phyloP scores from a whole-genome alignment of 2,329 filamentous ascomycete species.

The Pyrenochaeta sp. region DNA sequence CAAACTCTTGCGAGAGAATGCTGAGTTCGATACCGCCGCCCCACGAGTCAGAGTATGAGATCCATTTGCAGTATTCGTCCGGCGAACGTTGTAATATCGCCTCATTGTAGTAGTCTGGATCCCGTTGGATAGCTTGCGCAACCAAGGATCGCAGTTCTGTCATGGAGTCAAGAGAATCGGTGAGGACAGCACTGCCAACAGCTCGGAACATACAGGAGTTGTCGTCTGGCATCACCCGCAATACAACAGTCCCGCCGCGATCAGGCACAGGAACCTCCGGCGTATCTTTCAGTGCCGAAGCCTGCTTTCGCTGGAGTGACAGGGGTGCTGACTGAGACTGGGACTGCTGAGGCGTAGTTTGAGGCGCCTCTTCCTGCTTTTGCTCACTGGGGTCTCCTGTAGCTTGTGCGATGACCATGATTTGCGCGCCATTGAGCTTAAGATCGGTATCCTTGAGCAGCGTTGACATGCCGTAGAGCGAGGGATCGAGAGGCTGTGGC shows the following conservation, averaged over 20 bases:
- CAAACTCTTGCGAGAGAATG: conserved; percentile 84
- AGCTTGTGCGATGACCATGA: conserved; percentile 67
- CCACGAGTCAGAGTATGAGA: conserved; percentile 83
- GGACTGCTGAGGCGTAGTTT: conserved; percentile 6
- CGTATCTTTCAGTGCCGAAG: conserved; percentile 62
- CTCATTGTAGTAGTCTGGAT: conserved; percentile 76
- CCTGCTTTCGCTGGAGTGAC: conserved; percentile 54
- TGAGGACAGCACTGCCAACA: conserved; percentile 80
- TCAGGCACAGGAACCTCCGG: conserved; percentile 68
- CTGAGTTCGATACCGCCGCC: conserved; percentile 90
- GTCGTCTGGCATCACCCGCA: conserved; percentile 96
- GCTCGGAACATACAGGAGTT: conserved; percentile 95
- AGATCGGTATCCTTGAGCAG: conserved; percentile 65
- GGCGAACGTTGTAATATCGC: conserved; percentile 77
- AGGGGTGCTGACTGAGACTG: conserved; percentile 43
- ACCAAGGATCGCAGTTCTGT: conserved; percentile 78
- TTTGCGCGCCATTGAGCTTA: conserved; percentile 72
- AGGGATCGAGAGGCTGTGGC: conserved; percentile 72
- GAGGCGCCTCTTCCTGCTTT: conserved; percentile 21
- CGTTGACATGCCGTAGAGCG: conserved; percentile 59
- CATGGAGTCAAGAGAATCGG: conserved; percentile 69
- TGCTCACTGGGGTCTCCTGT: conserved; percentile 41
- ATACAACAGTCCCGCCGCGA: conserved; percentile 67
- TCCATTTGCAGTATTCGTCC: conserved; percentile 80
- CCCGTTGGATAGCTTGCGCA: conserved; percentile 77